These are phyloP conservation scores for Flaveria sonorensis DNA, from an alignment of 129 eudicot genomes.

Conservation along the genomic window DNA sequence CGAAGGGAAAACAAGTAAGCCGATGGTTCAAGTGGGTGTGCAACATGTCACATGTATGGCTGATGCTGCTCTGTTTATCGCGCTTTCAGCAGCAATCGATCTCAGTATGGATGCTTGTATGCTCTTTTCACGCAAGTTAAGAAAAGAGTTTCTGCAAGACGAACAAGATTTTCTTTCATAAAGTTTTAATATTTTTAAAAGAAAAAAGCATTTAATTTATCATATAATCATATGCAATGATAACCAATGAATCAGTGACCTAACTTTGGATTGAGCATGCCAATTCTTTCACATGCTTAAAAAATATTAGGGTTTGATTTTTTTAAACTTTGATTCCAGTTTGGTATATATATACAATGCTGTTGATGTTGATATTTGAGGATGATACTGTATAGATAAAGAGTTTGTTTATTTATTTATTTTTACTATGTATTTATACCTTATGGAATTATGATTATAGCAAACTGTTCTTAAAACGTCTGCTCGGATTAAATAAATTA, in stretches of 20 bases:
- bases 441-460: conserved; percentile 6
- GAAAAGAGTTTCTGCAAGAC: conserved; percentile 71
- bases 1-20: conserved; percentile 80
- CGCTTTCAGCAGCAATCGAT: conserved; percentile 90
- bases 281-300: conserved; percentile 34
- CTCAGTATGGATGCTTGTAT: conserved; percentile 95
- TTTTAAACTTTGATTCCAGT: conserved; percentile 1
- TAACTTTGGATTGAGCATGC: conserved; percentile 55
- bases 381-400: conserved; percentile 33
- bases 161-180: conserved; percentile 61
- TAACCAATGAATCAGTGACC: conserved; percentile 43
- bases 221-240: conserved; percentile 41
- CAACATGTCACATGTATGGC: conserved; percentile 90
- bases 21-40: conserved; percentile 77
- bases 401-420: conserved; percentile 20
- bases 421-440: conserved; percentile 20
- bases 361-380: conserved; percentile 26
- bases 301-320: conserved; percentile 22
- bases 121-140: conserved; percentile 65
- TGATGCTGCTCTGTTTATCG: conserved; percentile 86
- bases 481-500: not conserved
- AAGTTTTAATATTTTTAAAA: not conserved
- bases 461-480: conserved; percentile 21
- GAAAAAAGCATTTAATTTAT: not conserved
- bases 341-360: conserved; percentile 23